Percentiles rank a stretch among this genome's conserved stretches.
Conservation (phyloP, 192 early-diverging fungal genomes). For the Physocladia obscura region DNA sequence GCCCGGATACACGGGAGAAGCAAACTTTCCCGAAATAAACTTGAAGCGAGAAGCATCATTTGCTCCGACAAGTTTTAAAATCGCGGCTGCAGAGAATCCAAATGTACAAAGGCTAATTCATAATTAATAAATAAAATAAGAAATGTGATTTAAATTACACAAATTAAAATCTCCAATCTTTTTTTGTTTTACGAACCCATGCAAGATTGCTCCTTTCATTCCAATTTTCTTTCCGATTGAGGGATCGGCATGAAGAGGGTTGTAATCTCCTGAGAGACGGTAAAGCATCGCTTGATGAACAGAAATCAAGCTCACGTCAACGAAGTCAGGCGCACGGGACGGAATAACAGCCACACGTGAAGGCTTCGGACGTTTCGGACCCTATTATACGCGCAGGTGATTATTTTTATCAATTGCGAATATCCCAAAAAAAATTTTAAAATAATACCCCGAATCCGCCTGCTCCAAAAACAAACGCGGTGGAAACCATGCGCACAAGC, state of each 20-base stretch:
- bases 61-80: constrained; percentile 53
- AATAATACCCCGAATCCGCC: constrained; percentile 64
- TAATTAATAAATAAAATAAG: neutral
- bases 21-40: constrained; percentile 66
- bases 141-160: neutral
- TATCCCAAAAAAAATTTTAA: neutral
- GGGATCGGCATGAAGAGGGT: constrained; percentile 75
- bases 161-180: too few relatives aligned
- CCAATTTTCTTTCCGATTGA: constrained; percentile 64
- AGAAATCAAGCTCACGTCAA: constrained; percentile 44
- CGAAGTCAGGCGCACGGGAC: constrained; percentile 59
- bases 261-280: constrained; percentile 75
- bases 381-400: too few relatives aligned
- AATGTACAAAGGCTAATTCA: constrained; percentile 42
- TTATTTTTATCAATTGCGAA: too few relatives aligned
- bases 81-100: constrained; percentile 58
- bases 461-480: constrained; percentile 66
- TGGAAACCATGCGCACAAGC: constrained; percentile 47
- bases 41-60: constrained; percentile 60
- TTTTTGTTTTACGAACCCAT: constrained; percentile 50
- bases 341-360: constrained; percentile 42
- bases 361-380: constrained; percentile 69
- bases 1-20: constrained; percentile 72
- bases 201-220: constrained; percentile 71
- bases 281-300: constrained; percentile 68